phyloP scores from a whole-genome alignment of 2,329 filamentous ascomycete genomes.

The Byssoonygena ceratinophila region DNA sequence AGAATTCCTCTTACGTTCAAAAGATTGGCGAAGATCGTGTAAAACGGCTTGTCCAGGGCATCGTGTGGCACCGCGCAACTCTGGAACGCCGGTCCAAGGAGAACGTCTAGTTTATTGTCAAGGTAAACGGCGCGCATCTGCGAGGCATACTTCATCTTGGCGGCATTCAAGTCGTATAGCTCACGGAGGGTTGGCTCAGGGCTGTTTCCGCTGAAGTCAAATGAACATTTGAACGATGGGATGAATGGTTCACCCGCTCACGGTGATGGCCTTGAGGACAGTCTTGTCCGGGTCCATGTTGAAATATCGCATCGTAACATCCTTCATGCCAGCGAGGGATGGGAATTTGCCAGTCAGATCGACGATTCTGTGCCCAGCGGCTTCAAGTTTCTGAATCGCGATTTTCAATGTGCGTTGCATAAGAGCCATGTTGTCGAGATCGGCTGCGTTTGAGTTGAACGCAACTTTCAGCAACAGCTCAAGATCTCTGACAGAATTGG shows the following conservation, averaged over 20 bases:
- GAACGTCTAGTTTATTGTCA: neutral
- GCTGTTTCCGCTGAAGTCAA: neutral
- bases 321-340: neutral
- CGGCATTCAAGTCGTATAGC: neutral
- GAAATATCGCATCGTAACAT: neutral
- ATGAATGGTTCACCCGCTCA: neutral
- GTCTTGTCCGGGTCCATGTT: conserved; percentile 1
- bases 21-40: neutral
- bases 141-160: neutral
- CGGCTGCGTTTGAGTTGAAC: neutral
- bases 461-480: neutral
- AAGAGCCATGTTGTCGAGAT: neutral
- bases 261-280: neutral
- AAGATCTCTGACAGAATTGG: neutral
- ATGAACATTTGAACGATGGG: neutral
- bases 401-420: conserved; percentile 46
- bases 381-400: conserved; percentile 40
- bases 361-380: conserved; percentile 44
- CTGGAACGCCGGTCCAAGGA: neutral
- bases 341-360: neutral
- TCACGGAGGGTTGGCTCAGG: conserved; percentile 1
- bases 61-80: neutral
- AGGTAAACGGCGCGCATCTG: neutral
- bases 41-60: neutral
- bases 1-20: neutral